Evolutionary conservation across 2,329 filamentous ascomycete genomes (phyloP).

Genomic region (Stachybotrys chartarum): DNA sequence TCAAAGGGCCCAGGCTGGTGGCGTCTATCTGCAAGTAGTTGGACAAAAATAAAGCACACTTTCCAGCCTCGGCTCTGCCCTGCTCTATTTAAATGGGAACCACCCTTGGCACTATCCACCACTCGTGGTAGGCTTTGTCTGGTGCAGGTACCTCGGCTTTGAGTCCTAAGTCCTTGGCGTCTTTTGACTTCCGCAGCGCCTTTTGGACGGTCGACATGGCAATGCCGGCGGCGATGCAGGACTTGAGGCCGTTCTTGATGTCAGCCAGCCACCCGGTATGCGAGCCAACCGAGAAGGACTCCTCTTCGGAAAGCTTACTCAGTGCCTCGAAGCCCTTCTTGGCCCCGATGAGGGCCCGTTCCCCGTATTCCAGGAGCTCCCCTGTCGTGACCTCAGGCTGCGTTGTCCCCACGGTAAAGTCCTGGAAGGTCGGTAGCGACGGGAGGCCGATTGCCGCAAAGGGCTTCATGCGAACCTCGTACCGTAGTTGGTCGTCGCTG

Average conservation of each 20-base stretch:
- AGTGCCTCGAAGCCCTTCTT: constrained; percentile 51
- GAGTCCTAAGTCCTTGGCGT: constrained; percentile 26
- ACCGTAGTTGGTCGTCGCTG: constrained; percentile 59
- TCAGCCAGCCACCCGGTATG: constrained; percentile 56
- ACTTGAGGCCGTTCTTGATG: constrained; percentile 54
- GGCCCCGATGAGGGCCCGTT: constrained; percentile 37
- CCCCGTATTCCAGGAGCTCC: constrained; percentile 37
- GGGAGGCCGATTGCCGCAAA: constrained; percentile 65
- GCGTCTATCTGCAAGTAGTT: too few relatives aligned
- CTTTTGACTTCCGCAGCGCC: constrained; percentile 32
- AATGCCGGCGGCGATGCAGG: constrained; percentile 64
- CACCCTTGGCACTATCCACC: constrained; percentile 56
- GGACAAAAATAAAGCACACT: too few relatives aligned
- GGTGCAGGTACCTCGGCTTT: constrained; percentile 45
- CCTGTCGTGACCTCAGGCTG: constrained; percentile 30
- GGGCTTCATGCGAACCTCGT: constrained; percentile 81
- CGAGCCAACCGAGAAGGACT: constrained; percentile 48
- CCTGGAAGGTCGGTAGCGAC: constrained; percentile 55
- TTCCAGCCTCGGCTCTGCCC: background rate
- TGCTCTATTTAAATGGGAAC: constrained; percentile 6
- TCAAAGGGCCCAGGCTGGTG: too few relatives aligned
- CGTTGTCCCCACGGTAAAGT: constrained; percentile 41
- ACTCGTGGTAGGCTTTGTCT: constrained; percentile 52
- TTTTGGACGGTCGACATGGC: constrained; percentile 55
- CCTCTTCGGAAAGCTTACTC: constrained; percentile 40